Percentiles rank a stretch among this genome's conserved stretches.
phyloP scores from a whole-genome alignment of 768 basidiomycete species.

The Leccinum boreale region DNA sequence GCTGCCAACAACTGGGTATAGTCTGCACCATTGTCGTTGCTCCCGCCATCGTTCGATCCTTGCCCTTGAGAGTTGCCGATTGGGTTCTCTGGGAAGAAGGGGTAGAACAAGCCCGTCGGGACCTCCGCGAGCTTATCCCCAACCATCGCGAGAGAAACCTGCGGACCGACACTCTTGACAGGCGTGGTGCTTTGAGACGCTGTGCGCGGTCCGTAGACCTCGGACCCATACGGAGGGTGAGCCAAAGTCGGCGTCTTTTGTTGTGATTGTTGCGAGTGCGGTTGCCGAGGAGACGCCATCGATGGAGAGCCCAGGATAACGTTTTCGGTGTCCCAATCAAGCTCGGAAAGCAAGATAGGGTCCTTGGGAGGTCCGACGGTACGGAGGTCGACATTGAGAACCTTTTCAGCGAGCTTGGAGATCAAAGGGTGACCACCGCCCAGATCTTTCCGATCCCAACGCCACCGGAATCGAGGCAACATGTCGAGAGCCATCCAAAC shows the following conservation, averaged over 20 bases:
- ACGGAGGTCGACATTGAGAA: slow-evolving; percentile 72
- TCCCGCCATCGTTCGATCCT: slow-evolving; percentile 16
- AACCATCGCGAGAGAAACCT: slow-evolving; percentile 21
- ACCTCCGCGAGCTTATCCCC: slow-evolving; percentile 55
- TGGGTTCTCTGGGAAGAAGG: slow-evolving; percentile 64
- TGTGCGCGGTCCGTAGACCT: slow-evolving; percentile 31
- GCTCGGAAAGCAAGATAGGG: slow-evolving; percentile 41
- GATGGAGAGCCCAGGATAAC: slow-evolving; percentile 27
- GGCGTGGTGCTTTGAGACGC: slow-evolving; percentile 29
- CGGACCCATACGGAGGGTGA: slow-evolving; percentile 33
- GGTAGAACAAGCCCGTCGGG: slow-evolving; percentile 70
- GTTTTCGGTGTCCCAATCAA: slow-evolving; percentile 45
- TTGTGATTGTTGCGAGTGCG: slow-evolving; percentile 30
- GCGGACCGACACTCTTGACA: slow-evolving; percentile 20
- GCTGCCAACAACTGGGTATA: slow-evolving; percentile 56
- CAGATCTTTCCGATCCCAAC: slow-evolving; percentile 84
- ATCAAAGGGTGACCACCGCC: slow-evolving; percentile 83
- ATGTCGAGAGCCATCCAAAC: slow-evolving; percentile 86
- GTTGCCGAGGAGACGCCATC: slow-evolving; percentile 23
- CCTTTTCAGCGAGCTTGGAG: slow-evolving; percentile 75
- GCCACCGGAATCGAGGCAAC: slow-evolving; percentile 87
- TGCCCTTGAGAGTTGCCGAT: slow-evolving; percentile 18
- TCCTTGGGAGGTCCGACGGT: slow-evolving; percentile 41
- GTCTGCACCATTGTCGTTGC: slow-evolving; percentile 32
- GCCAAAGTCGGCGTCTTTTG: slow-evolving; percentile 37